These are phyloP conservation scores for Casuarina cunninghamiana DNA, from an alignment of 306 rosid genomes.

Conservation along the genomic window DNA sequence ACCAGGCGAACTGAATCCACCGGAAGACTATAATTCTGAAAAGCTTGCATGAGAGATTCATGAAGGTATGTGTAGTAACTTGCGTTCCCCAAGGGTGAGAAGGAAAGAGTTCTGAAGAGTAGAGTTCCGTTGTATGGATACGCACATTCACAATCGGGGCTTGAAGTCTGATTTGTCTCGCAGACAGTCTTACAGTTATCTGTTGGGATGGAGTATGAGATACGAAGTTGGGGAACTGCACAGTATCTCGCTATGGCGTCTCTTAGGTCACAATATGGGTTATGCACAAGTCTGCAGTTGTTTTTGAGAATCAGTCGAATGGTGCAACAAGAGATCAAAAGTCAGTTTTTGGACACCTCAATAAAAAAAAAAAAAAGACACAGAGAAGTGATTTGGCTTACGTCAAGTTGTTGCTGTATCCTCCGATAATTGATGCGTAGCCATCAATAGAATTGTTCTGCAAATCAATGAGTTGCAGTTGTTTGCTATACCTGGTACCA, in stretches of 20 bases:
- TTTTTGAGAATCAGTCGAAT: not conserved
- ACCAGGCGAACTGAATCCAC: slow-evolving; percentile 54
- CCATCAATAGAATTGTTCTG: slow-evolving; percentile 3
- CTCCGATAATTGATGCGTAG: not conserved
- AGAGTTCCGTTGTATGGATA: slow-evolving; percentile 64
- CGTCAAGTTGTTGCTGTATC: slow-evolving; percentile 23
- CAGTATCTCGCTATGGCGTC: slow-evolving; percentile 39
- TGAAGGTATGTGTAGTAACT: slow-evolving; percentile 35
- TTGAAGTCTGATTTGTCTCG: slow-evolving; percentile 29
- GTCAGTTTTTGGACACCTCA: too few species aligned
- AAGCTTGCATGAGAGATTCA: slow-evolving; percentile 12
- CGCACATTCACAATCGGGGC: slow-evolving; percentile 74
- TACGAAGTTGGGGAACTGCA: slow-evolving; percentile 14
- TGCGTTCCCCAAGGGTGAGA: slow-evolving; percentile 45
- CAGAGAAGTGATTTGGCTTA: not conserved
- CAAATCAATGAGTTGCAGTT: slow-evolving; percentile 29
- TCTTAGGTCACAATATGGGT: slow-evolving; percentile 46
- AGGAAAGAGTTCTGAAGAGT: slow-evolving; percentile 53
- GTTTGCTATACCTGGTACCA: not conserved
- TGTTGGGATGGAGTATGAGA: slow-evolving; percentile 25
- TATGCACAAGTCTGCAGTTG: slow-evolving; percentile 47
- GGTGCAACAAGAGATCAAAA: too few species aligned
- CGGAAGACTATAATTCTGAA: slow-evolving; percentile 12
- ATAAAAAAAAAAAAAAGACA: not conserved
- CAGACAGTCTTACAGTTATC: slow-evolving; percentile 49